Percentiles rank a stretch among this genome's conserved stretches.
Evolutionary conservation across 306 rosid species (phyloP).

Genomic region (Leucaena leucocephala): DNA sequence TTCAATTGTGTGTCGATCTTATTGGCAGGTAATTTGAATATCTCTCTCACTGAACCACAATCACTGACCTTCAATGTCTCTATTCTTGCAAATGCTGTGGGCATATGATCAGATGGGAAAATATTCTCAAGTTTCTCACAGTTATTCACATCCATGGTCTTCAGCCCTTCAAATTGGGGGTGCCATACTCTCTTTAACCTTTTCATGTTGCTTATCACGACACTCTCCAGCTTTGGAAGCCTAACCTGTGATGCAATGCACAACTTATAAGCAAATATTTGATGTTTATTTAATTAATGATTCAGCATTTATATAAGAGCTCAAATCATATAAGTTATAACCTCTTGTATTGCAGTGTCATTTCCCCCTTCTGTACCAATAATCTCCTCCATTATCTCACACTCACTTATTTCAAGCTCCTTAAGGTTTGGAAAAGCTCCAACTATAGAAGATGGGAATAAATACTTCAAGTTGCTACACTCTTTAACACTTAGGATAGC

Average conservation of each 20-base stretch:
- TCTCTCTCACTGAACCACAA: background rate
- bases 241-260: background rate
- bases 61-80: background rate
- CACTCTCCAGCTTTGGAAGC: background rate
- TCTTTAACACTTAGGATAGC: background rate
- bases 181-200: background rate
- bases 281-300: background rate
- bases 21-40: background rate
- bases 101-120: background rate
- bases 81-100: background rate
- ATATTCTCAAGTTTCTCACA: background rate
- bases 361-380: background rate
- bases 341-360: background rate
- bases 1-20: background rate
- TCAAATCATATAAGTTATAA: background rate
- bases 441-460: background rate
- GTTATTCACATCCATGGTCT: background rate
- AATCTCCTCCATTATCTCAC: slow-evolving; percentile 3
- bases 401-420: background rate
- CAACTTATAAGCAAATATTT: background rate
- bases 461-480: background rate
- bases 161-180: background rate
- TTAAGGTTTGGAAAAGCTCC: background rate
- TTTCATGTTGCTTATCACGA: background rate
- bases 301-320: background rate